Conservation (phyloP, 768 basidiomycete genomes). For the Boletus speciosus region DNA sequence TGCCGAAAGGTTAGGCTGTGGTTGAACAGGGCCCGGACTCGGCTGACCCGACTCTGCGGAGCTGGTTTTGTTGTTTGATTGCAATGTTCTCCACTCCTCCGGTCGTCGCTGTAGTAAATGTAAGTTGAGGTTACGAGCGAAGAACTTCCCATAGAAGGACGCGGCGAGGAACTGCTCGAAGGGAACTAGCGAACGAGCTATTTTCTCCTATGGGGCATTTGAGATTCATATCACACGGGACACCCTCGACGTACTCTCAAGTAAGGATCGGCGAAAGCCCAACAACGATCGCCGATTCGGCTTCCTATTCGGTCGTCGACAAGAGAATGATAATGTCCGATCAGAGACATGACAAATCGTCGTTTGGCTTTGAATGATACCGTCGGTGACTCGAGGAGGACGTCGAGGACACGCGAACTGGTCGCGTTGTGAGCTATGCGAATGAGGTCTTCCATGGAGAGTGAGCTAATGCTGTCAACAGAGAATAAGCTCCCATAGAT, state of each 20-base stretch:
- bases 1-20: background rate
- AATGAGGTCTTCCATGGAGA: slow-evolving; percentile 58
- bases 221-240: slow-evolving; percentile 2
- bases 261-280: slow-evolving; percentile 89
- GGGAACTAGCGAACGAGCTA: slow-evolving; percentile 73
- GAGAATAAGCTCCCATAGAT: slow-evolving; percentile 4
- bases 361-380: slow-evolving; percentile 65
- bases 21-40: slow-evolving; percentile 14
- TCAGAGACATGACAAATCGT: slow-evolving; percentile 66
- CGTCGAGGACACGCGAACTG: slow-evolving; percentile 76
- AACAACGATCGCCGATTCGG: slow-evolving; percentile 86
- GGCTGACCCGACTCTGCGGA: slow-evolving; percentile 9
- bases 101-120: slow-evolving; percentile 74
- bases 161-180: slow-evolving; percentile 69
- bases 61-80: slow-evolving; percentile 41
- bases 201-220: slow-evolving; percentile 67
- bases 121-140: slow-evolving; percentile 74
- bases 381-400: slow-evolving; percentile 62
- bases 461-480: slow-evolving; percentile 50
- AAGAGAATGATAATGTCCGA: slow-evolving; percentile 75
- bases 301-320: slow-evolving; percentile 91
- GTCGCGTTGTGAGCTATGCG: slow-evolving; percentile 62
- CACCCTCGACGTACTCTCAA: slow-evolving; percentile 58
- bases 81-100: slow-evolving; percentile 79
- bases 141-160: slow-evolving; percentile 86